Base-by-base conservation (phyloP, 2,329 filamentous ascomycete species). In the Zymoseptoria tritici region DNA sequence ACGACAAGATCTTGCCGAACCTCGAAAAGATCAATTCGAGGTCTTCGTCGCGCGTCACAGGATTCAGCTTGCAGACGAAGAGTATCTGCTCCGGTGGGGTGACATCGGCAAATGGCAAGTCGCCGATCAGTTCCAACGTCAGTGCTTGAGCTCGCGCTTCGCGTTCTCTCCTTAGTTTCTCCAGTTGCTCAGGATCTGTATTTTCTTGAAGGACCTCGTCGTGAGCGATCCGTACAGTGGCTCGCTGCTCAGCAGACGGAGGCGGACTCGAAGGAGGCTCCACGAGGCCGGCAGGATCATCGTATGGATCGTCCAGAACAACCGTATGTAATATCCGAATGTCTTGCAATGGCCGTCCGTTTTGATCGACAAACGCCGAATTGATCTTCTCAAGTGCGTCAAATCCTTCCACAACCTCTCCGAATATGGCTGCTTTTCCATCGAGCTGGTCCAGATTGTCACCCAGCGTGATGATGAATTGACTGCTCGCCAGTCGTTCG, bases 41-140 rank as follows among this genome's bases (percentile, higher is more conserved):
- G 72, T 99, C 94, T 70, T 96, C 89, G 70, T 97, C 93, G 71
- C 90, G 89, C 9, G 94, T 99, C 53, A 99, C 91, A 0, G 94
- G 94, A 69, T 99, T 99, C 51, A 99, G 81, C 74, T 99, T 99
- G 86, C 94, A 99, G 51, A 99, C 92, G 72, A 99, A 99, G 1
- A 99, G 81, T 13, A 99, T 87, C 74, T 99, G 97, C 77, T 99
- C 94, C 0, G 94, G 94, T 4, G 94, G 94, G 69, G 93, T 95
- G 68, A 99, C 92, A 76, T 99, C 94, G 60, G 94, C 94, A 74
- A 97, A 99, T 4, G 94, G 94, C 60, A 99, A 79, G 73, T 99
- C 94, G 51, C 94, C 94, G 76, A 99, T 94, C 86, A 99, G 95
- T 77, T 99, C 94, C 54, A 99, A 81, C 1, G 93, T 97, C 69